Percentiles rank a stretch among this genome's conserved stretches.
These are phyloP conservation scores for Blastobotrys proliferans DNA, from an alignment of 1,139 yeast species.

Conservation along the genomic window DNA sequence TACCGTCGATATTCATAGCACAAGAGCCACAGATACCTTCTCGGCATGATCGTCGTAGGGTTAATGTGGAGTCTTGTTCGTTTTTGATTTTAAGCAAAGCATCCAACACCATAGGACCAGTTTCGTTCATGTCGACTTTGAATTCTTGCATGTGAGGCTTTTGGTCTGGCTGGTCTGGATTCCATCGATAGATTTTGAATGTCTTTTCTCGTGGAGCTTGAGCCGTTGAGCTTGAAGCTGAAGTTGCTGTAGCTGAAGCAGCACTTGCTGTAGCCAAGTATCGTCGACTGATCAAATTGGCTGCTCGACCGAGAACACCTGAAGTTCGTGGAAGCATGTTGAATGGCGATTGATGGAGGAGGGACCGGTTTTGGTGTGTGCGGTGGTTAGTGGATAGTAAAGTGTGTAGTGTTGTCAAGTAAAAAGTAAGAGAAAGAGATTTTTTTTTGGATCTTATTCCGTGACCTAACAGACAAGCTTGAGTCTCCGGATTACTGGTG, in stretches of 20 bases:
- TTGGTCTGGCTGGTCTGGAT: conserved; percentile 92
- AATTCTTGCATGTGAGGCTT: conserved; percentile 85
- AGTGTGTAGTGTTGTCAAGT: no score
- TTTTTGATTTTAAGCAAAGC: conserved; percentile 91
- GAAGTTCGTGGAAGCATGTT: no score
- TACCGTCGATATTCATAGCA: conserved; percentile 99
- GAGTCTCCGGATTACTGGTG: no score
- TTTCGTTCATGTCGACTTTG: conserved; percentile 77
- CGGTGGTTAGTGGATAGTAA: no score
- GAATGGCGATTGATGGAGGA: no score
- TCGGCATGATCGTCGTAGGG: conserved; percentile 97
- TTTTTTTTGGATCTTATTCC: no score
- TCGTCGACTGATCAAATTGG: conserved; percentile 1
- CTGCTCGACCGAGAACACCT: no score
- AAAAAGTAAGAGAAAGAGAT: no score
- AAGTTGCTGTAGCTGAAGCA: no score
- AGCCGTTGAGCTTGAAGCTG: conserved; percentile 6
- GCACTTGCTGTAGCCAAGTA: conserved; percentile 10
- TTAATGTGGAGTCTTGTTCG: conserved; percentile 92
- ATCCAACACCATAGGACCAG: conserved; percentile 98
- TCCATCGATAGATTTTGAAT: conserved; percentile 96
- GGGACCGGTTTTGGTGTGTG: no score
- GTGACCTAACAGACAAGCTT: no score
- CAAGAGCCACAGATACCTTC: conserved; percentile 99
- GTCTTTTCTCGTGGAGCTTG: conserved; percentile 59